Base-by-base conservation (phyloP, 176 grass and related monocot genomes). In the Coix lacrymajobi region DNA sequence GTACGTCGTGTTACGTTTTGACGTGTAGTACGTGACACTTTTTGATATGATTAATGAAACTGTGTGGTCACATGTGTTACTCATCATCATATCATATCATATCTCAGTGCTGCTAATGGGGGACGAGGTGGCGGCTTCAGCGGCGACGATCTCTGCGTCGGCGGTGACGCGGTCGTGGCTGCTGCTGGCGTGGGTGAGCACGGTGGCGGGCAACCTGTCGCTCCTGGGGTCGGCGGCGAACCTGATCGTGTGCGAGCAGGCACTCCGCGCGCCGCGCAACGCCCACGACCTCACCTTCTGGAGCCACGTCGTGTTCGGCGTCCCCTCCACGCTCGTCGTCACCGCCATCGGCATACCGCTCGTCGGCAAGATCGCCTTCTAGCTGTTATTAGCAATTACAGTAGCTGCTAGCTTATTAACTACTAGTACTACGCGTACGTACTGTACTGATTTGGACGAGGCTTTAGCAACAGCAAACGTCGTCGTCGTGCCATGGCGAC, bases 231-330 rank as follows among this genome's bases (percentile, higher is more conserved):
- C 96, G 11, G 96, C 96, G 70, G 96, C 96, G 36, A 99, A 99
- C 96, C 90, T 99, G 48, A 98, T 98, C 69, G 92, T 98, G 37
- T 98, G 96, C 63, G 96, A 98, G 88, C 96, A 98, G 89, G 96
- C 96, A 22, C 93, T 83, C 57, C 85, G 96, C 36, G 83, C 85
- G 62, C 87, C 48, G 62, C 87, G 86, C 57, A 79, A 85, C 70
- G 90, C 93, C 3, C 86, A 96, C 83, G 92, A 89, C 67, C 91
- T 99, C 78, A 90, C 64, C 49, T 99, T 99, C 85, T 93, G 90
- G 71, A 68, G 33, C n/a, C 96, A 99, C 65, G 62, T 99, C 32
- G 43, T 90, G 17, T 99, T 99, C 57, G 96, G 96, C 34, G 76
- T 77, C 70, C 91, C 93, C 5, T 96, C 96, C 38, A 99, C 96